Base-by-base conservation (phyloP, 2,329 filamentous ascomycete genomes). In the Ambrosiella beaveri region DNA sequence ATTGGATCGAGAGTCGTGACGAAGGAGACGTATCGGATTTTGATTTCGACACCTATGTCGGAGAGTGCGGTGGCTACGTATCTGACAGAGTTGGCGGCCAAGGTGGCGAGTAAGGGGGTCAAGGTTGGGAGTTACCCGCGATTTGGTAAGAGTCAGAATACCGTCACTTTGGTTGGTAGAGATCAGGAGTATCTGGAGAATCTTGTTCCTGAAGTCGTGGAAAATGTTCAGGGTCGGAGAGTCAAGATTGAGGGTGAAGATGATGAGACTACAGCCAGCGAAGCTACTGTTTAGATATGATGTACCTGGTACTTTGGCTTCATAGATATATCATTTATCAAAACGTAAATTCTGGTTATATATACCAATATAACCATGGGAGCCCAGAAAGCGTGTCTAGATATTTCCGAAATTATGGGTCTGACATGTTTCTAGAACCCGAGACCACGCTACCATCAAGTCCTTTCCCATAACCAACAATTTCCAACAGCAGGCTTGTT, bases 101-200 rank as follows among this genome's bases (percentile, higher is more conserved):
- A 80, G 68, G 85, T 90, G 19, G 84, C 82, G 67, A 73, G 81
- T 0, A 81, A 79, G 65, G 89, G 88, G 2, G 78, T 97, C 65
- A 97, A 97, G 72, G 88, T 97, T 13, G 93, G 93, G 52, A 95
- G 88, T 70, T 97, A 98, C 70, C 93, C 93, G 40, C 76, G 88
- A 58, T 96, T 90, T 89, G 88, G 86, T 4, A 91, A 88, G 75
- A 81, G 81, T 65, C 77, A 77, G 62, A 97, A 97, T 70, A 93
- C 89, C 0, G 88, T 97, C 53, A 96, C 91, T 9, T 74, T 98
- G 57, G 90, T 96, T 17, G 80, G 81, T 13, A 82, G 81, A 63
- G 86, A 96, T 66, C 74, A 78, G 63, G 82, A 79, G 27, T 91
- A 80, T 64, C 78, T 97, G 67, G 88, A 95, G 68, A 82, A 81